A percentile compares a stretch with the other conserved stretches of the same genome.
These are phyloP conservation scores for Malus hybrid DNA, from an alignment of 331 rosid species.

Conservation along the genomic window DNA sequence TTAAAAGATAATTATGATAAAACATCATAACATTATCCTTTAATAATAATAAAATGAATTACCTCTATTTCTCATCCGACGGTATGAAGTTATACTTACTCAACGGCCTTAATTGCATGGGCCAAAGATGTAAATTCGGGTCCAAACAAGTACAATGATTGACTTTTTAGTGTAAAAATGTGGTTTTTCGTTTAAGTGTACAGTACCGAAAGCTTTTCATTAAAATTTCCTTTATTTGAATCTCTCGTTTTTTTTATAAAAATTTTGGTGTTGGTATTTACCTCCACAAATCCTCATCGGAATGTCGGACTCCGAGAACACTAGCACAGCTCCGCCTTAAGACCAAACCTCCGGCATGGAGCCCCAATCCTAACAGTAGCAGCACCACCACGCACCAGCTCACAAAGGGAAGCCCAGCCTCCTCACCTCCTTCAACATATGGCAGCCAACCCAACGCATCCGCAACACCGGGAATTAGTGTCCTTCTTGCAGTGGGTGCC, in stretches of 20 bases:
- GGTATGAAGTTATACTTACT: too few species aligned
- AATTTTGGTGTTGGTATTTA: not conserved
- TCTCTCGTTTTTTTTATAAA: not conserved
- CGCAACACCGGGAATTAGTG: slow-evolving; percentile 43
- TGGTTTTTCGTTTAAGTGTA: too few species aligned
- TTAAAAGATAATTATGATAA: too few species aligned
- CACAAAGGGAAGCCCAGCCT: slow-evolving; percentile 18
- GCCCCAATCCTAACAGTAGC: not conserved
- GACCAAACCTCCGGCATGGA: not conserved
- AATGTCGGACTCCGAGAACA: slow-evolving; percentile 36
- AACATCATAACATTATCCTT: too few species aligned
- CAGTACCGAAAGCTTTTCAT: too few species aligned
- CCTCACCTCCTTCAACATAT: slow-evolving; percentile 51
- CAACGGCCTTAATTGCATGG: too few species aligned
- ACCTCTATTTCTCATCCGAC: too few species aligned
- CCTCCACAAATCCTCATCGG: not conserved
- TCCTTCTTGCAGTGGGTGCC: too few species aligned
- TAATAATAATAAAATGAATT: too few species aligned
- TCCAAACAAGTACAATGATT: too few species aligned
- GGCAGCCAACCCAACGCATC: slow-evolving; percentile 94
- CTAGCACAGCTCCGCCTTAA: slow-evolving; percentile 5
- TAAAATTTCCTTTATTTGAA: not conserved
- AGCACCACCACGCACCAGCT: slow-evolving; percentile 7
- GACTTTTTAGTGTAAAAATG: too few species aligned
- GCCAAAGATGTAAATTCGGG: too few species aligned